phyloP scores from a whole-genome alignment of 371 early-diverging fungal genomes.

The Funneliformis caledonium region DNA sequence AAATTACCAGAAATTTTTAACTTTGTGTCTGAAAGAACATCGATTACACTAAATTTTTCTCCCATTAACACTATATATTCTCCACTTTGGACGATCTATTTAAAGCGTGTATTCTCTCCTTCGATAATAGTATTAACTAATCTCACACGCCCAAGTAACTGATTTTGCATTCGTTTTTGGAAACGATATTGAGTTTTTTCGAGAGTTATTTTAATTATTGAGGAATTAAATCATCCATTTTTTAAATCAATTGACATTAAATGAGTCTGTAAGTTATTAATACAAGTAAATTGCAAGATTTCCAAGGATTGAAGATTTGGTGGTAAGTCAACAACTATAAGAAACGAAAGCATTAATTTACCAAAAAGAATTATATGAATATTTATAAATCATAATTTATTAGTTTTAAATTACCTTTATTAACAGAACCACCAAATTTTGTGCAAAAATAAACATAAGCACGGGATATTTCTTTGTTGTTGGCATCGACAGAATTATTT shows the following conservation, averaged over 20 bases:
- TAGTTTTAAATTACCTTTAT: not conserved
- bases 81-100: not conserved
- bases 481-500: not conserved
- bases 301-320: not conserved
- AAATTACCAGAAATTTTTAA: not conserved
- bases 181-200: conserved; percentile 14
- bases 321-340: conserved; percentile 3
- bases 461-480: not conserved
- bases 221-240: not conserved
- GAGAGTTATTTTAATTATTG: not conserved
- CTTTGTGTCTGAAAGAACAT: conserved; percentile 5
- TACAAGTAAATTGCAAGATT: conserved; percentile 4
- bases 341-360: not conserved
- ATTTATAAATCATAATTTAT: not conserved
- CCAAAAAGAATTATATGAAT: not conserved
- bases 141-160: not conserved
- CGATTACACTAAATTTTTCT: not conserved
- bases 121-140: not conserved
- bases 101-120: conserved; percentile 15
- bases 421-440: not conserved
- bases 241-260: not conserved
- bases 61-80: conserved; percentile 2
- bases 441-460: conserved; percentile 19
- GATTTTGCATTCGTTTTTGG: not conserved
- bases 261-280: conserved; percentile 11